phyloP scores from a whole-genome alignment of 2,329 filamentous ascomycete genomes.

The Coniella vitis region DNA sequence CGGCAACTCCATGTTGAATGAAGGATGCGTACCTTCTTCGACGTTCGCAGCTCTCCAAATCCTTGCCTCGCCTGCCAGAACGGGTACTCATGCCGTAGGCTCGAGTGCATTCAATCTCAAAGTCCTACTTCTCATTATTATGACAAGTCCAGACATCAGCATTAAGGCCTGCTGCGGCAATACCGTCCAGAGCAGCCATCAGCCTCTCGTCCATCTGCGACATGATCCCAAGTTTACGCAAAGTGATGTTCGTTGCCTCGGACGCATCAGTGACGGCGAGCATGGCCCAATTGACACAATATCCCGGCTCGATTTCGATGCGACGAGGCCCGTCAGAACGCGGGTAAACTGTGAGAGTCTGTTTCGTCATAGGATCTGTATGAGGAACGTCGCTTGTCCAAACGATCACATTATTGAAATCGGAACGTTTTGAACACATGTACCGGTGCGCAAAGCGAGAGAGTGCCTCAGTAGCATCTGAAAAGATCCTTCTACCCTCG shows the following conservation, averaged over 20 bases:
- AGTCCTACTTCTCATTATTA: neutral
- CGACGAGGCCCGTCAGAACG: slow-evolving; percentile 2
- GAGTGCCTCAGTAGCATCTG: slow-evolving; percentile 3
- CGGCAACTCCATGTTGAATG: slow-evolving; percentile 6
- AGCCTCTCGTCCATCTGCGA: neutral
- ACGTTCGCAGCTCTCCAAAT: neutral
- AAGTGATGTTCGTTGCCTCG: neutral
- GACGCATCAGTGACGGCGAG: slow-evolving; percentile 7
- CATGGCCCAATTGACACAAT: slow-evolving; percentile 11
- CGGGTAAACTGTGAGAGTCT: slow-evolving; percentile 11
- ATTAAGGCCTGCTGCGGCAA: slow-evolving; percentile 4
- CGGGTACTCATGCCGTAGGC: neutral
- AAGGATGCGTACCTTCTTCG: slow-evolving; percentile 11
- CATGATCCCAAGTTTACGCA: neutral
- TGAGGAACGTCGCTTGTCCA: slow-evolving; percentile 6
- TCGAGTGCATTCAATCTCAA: neutral
- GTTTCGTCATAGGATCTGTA: slow-evolving; percentile 2
- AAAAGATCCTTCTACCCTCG: slow-evolving; percentile 4
- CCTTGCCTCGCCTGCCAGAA: neutral
- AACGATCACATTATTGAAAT: slow-evolving; percentile 7
- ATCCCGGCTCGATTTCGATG: neutral
- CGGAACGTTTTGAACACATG: neutral
- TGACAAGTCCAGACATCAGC: slow-evolving; percentile 10
- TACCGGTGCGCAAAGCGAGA: slow-evolving; percentile 6
- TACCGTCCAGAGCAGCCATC: neutral